Evolutionary conservation across 2,329 filamentous ascomycete species (phyloP).

Genomic region (Alternaria brassicicola): DNA sequence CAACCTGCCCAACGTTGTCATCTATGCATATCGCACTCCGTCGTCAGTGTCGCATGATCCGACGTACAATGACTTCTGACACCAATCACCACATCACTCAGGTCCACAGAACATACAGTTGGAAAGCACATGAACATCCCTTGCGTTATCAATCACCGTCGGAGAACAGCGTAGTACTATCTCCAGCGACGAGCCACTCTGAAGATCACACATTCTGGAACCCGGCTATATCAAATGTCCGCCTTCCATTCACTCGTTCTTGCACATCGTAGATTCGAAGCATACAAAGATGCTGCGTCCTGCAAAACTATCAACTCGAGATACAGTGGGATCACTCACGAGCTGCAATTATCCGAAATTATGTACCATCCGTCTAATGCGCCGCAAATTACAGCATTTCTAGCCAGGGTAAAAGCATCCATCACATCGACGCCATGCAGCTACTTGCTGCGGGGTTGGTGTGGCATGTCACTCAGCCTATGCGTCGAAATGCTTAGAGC

Average conservation of each 20-base stretch:
- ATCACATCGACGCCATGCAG: background rate
- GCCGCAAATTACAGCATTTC: background rate
- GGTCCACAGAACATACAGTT: background rate
- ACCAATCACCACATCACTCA: background rate
- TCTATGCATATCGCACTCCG: background rate
- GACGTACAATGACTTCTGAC: background rate
- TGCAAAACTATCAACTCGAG: background rate
- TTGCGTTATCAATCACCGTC: background rate
- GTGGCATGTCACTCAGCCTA: background rate
- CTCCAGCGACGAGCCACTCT: background rate
- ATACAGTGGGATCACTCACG: background rate
- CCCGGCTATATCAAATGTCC: background rate
- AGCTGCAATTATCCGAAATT: conserved; percentile 1
- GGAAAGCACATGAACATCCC: background rate
- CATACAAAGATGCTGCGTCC: background rate
- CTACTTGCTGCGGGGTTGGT: background rate
- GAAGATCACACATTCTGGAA: background rate
- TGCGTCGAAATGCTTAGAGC: background rate
- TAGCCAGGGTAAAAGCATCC: background rate
- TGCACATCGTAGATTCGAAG: background rate
- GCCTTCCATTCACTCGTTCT: background rate
- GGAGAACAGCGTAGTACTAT: background rate
- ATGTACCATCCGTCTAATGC: background rate
- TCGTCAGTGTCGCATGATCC: background rate
- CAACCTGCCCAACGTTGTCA: background rate